Percentiles rank a stretch among this genome's conserved stretches.
Evolutionary conservation across 106 monocot species (phyloP).

Genomic region (Dendrobium officinale): DNA sequence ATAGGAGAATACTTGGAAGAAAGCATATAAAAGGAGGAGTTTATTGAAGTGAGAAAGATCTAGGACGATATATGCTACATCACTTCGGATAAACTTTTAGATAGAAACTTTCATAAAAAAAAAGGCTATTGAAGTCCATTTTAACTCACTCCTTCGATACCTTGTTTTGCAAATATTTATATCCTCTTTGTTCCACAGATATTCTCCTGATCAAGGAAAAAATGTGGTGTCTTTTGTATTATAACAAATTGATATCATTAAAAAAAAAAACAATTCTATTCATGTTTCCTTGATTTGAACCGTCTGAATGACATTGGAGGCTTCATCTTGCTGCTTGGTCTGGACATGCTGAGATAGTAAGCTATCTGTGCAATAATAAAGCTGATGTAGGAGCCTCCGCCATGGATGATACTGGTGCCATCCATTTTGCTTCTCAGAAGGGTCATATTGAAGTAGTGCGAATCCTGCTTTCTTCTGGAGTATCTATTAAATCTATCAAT

Average conservation of each 20-base stretch:
- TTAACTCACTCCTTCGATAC: background rate
- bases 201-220: background rate
- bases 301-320: conserved; percentile 46
- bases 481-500: conserved; percentile 60
- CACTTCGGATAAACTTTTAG: too few relatives aligned
- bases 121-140: background rate
- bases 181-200: background rate
- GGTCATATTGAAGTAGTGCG: conserved; percentile 73
- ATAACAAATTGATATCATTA: too few relatives aligned
- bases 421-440: conserved; percentile 95
- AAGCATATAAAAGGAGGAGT: too few relatives aligned
- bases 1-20: too few relatives aligned
- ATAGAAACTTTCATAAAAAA: background rate
- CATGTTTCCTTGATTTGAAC: conserved; percentile 28
- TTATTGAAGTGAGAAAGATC: too few relatives aligned
- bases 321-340: conserved; percentile 96
- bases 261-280: too few relatives aligned
- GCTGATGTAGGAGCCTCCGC: conserved; percentile 84
- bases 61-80: too few relatives aligned
- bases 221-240: too few relatives aligned
- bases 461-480: conserved; percentile 47
- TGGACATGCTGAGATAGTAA: conserved; percentile 71
- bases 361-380: conserved; percentile 76
- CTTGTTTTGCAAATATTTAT: background rate
- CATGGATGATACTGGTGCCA: conserved; percentile 86